Evolutionary conservation across 345 rosid genomes (phyloP).

Genomic region (Sonneratia caseolaris): DNA sequence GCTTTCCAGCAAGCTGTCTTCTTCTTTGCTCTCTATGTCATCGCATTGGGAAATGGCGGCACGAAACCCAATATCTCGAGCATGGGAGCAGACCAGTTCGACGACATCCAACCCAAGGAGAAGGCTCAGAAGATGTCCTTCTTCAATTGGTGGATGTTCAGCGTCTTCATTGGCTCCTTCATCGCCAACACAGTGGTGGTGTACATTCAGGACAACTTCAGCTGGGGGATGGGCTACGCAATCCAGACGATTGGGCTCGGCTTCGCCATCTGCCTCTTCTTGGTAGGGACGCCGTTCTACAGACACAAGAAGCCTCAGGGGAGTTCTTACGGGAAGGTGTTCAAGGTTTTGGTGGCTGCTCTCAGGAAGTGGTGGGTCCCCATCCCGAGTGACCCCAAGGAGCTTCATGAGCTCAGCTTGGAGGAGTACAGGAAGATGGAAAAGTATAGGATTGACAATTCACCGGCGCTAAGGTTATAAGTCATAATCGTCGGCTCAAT

Average conservation of each 20-base stretch:
- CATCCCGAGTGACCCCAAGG: conserved; percentile 29
- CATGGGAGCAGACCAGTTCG: conserved; percentile 66
- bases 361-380: conserved; percentile 30
- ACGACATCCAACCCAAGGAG: conserved; percentile 48
- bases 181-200: conserved; percentile 45
- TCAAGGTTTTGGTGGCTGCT: conserved; percentile 44
- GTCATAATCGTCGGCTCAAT: neutral
- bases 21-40: conserved; percentile 33
- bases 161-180: conserved; percentile 47
- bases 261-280: conserved; percentile 28
- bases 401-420: conserved; percentile 34
- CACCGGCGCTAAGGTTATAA: conserved; percentile 32
- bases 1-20: conserved; percentile 28
- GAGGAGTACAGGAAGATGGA: conserved; percentile 24
- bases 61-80: conserved; percentile 64
- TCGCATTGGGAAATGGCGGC: conserved; percentile 45
- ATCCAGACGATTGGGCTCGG: conserved; percentile 33
- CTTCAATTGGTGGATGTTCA: conserved; percentile 70
- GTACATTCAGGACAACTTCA: conserved; percentile 42
- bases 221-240: conserved; percentile 38
- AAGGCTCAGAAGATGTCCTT: conserved; percentile 49
- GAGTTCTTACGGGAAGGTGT: conserved; percentile 34
- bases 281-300: conserved; percentile 38
- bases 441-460: conserved; percentile 33
- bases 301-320: conserved; percentile 41